Evolutionary conservation across 192 early-diverging fungal species (phyloP), one percentile per base, ranked within the genome.

Genomic region (Entrophospora sp.): DNA sequence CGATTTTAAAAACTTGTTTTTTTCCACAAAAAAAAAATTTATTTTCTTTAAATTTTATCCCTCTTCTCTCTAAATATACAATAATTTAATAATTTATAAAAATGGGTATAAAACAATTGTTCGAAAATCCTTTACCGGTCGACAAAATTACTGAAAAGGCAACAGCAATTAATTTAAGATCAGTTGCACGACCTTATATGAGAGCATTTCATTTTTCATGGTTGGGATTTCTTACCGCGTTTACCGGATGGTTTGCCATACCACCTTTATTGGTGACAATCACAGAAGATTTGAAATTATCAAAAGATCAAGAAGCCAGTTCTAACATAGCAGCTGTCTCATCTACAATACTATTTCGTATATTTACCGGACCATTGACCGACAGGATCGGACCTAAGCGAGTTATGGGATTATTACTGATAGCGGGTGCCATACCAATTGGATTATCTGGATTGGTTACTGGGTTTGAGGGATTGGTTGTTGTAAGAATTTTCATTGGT

Each of bases 211-310:
- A 75, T 48, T 48, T 70, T 24, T 64, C 68, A n/a, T 79, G 75
- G 75, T 14, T 79, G 20, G 69, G 68, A 5, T 79, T 77, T 52
- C 59, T 76, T 40, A 65, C 61, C 12, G 77, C 77, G 18, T 80
- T 78, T 22, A 68, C 45, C n/a, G 63, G 71, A 0, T 88, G 86
- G 86, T 88, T 85, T 43, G 77, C 86, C 20, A 73, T 83, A 28
- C 72, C 85, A 25, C 82, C 86, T 2, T 60, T 88, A 10, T 71
- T 78, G 55, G 68, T 73, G 2, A 81, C 83, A 55, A 79, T 88
- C 57, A 69, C 51, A 40, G 52, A 71, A 2, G 83, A 89, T 42
- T 49, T 88, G 6, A 77, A 80, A 0, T 56, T 87, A 46, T 68
- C 73, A 9, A 64, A 64, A 31, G 45, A 25, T 12, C 68, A 86